Evolutionary conservation across 2,329 filamentous ascomycete species (phyloP).

Genomic region (Fusarium sulawesiense): DNA sequence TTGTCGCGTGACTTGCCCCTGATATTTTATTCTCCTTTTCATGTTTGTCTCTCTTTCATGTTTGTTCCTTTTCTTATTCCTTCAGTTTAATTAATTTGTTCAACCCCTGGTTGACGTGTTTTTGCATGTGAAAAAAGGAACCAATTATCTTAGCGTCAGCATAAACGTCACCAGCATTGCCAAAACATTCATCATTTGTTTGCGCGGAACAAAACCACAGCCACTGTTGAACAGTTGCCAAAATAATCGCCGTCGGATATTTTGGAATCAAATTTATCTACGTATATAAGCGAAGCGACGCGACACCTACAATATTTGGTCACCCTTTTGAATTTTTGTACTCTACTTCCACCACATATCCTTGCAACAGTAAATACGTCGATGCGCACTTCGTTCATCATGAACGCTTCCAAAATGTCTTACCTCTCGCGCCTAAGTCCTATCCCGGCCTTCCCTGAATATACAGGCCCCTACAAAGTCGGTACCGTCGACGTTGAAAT

Average conservation of each 20-base stretch:
- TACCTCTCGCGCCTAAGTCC: conserved; percentile 71
- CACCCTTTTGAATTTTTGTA: neutral
- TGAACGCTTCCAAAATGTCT: conserved; percentile 54
- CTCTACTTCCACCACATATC: neutral
- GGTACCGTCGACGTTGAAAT: conserved; percentile 83
- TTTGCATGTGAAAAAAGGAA: conserved; percentile 7
- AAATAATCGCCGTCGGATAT: neutral
- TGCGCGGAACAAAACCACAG: too few relatives aligned
- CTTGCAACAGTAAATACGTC: neutral
- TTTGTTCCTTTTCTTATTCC: neutral
- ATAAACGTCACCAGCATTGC: neutral
- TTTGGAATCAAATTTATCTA: neutral
- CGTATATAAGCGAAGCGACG: neutral
- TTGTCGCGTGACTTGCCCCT: conserved; percentile 43
- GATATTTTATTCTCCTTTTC: conserved; percentile 3
- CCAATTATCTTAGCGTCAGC: neutral
- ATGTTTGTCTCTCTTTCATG: neutral
- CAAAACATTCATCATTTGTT: neutral
- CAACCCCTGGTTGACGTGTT: neutral
- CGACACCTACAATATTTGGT: neutral
- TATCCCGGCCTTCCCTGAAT: conserved; percentile 77
- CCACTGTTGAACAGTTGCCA: neutral
- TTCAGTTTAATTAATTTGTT: neutral
- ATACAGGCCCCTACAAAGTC: conserved; percentile 77
- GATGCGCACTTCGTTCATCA: conserved; percentile 12